phyloP scores from a whole-genome alignment of 2,329 filamentous ascomycete genomes.

The Coleophoma crateriformis region DNA sequence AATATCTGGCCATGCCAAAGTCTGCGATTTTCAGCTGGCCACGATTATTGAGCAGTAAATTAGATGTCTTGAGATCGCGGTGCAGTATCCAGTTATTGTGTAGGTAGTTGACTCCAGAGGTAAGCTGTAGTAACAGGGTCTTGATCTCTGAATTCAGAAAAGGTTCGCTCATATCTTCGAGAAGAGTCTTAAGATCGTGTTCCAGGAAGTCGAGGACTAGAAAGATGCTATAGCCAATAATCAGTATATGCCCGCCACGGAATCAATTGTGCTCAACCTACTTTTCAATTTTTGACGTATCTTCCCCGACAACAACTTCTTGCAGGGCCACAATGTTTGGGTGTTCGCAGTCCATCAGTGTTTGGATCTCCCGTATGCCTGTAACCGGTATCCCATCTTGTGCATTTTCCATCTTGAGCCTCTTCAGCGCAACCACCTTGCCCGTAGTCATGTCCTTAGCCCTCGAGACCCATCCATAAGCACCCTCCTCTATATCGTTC shows the following conservation, averaged over 20 bases:
- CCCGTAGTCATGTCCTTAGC: conserved; percentile 70
- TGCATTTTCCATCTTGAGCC: conserved; percentile 78
- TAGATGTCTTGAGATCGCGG: conserved; percentile 89
- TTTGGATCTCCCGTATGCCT: conserved; percentile 89
- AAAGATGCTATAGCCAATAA: conserved; percentile 59
- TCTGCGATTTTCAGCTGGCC: conserved; percentile 94
- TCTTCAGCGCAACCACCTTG: conserved; percentile 84
- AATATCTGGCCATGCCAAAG: conserved; percentile 95
- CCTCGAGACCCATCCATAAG: conserved; percentile 90
- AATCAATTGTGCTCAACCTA: conserved; percentile 21
- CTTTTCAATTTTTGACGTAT: conserved; percentile 47
- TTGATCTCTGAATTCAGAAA: conserved; percentile 93
- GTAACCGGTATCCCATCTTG: conserved; percentile 80
- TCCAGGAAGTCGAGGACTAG: conserved; percentile 97
- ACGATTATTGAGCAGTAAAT: conserved; percentile 91
- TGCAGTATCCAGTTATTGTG: conserved; percentile 89
- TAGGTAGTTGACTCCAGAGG: conserved; percentile 75
- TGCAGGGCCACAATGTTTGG: conserved; percentile 75
- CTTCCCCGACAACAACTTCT: conserved; percentile 77
- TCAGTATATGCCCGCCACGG: conserved; percentile 11
- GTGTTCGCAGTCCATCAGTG: conserved; percentile 74
- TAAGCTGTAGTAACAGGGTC: conserved; percentile 78
- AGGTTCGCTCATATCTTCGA: conserved; percentile 90
- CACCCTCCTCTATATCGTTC: conserved; percentile 96
- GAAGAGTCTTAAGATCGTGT: conserved; percentile 89